Evolutionary conservation across 495 filamentous ascomycete genomes (phyloP).

Genomic region (Haplographium delicatum): DNA sequence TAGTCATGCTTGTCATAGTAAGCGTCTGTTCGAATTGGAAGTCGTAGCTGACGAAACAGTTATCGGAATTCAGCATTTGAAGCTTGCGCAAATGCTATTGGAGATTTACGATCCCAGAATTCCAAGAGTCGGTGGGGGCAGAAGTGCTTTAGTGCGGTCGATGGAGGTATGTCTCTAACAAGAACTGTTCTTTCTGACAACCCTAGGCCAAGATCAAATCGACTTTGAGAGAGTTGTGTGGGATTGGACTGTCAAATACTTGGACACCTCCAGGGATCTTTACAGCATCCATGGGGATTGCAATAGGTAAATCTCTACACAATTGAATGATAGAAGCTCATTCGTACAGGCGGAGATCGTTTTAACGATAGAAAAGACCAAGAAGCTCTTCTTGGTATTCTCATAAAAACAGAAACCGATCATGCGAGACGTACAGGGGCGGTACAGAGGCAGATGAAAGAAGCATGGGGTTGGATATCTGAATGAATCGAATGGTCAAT

Average conservation of each 20-base stretch:
- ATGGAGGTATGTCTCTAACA: conserved; percentile 28
- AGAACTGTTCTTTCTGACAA: neutral
- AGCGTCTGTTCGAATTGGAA: conserved; percentile 7
- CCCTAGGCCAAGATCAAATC: conserved; percentile 35
- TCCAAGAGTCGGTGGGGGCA: conserved; percentile 29
- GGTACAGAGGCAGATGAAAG: conserved; percentile 35
- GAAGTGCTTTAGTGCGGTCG: conserved; percentile 25
- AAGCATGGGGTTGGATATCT: conserved; percentile 34
- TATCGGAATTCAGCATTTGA: conserved; percentile 50
- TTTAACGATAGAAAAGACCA: conserved; percentile 38
- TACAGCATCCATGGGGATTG: conserved; percentile 48
- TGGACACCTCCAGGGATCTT: conserved; percentile 49
- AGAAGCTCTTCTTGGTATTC: conserved; percentile 36
- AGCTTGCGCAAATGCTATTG: conserved; percentile 44
- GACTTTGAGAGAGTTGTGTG: conserved; percentile 43
- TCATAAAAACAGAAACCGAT: conserved; percentile 37
- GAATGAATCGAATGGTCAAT: no score
- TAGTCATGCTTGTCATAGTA: conserved; percentile 42
- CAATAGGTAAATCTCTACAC: conserved; percentile 36
- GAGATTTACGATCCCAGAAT: conserved; percentile 39
- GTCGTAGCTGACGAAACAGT: conserved; percentile 26
- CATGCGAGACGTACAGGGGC: conserved; percentile 41
- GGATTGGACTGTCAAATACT: conserved; percentile 45
- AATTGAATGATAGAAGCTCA: neutral
- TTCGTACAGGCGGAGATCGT: conserved; percentile 38